Conservation (phyloP, 2,329 filamentous ascomycete genomes). For the Hypoxylon sp. region DNA sequence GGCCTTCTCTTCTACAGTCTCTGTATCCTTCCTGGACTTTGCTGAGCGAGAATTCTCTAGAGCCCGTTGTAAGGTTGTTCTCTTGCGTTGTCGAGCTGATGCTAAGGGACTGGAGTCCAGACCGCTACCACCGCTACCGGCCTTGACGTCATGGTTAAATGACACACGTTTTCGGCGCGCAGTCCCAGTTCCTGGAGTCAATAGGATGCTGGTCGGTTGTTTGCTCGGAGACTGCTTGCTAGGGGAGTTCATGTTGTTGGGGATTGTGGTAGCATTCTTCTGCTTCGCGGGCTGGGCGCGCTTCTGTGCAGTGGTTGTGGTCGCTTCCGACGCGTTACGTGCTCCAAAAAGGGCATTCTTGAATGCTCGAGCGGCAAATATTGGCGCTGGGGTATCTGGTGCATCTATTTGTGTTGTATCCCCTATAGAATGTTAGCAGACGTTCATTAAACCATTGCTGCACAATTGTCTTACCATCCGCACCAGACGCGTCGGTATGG, state of each 20-base stretch:
- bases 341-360: slow-evolving; percentile 76
- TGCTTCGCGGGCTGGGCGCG: slow-evolving; percentile 50
- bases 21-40: slow-evolving; percentile 40
- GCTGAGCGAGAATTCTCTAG: slow-evolving; percentile 51
- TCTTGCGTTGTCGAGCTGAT: slow-evolving; percentile 45
- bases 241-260: slow-evolving; percentile 60
- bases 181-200: slow-evolving; percentile 74
- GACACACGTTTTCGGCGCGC: slow-evolving; percentile 75
- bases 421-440: slow-evolving; percentile 51
- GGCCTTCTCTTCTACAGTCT: slow-evolving; percentile 47
- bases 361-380: slow-evolving; percentile 76
- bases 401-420: slow-evolving; percentile 67
- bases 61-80: slow-evolving; percentile 50
- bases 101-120: slow-evolving; percentile 47
- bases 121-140: slow-evolving; percentile 53
- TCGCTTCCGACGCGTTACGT: slow-evolving; percentile 55
- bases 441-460: slow-evolving; percentile 8
- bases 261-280: slow-evolving; percentile 44
- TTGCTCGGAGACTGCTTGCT: slow-evolving; percentile 66
- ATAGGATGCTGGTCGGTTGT: slow-evolving; percentile 70
- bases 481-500: slow-evolving; percentile 51
- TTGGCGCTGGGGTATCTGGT: slow-evolving; percentile 75
- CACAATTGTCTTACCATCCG: slow-evolving; percentile 46
- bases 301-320: slow-evolving; percentile 57
- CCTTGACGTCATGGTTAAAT: slow-evolving; percentile 71